Evolutionary conservation across 1,284 basidiomycete species (phyloP), one percentile per base, ranked within the genome.

Genomic region (Phaffia rhodozyma): DNA sequence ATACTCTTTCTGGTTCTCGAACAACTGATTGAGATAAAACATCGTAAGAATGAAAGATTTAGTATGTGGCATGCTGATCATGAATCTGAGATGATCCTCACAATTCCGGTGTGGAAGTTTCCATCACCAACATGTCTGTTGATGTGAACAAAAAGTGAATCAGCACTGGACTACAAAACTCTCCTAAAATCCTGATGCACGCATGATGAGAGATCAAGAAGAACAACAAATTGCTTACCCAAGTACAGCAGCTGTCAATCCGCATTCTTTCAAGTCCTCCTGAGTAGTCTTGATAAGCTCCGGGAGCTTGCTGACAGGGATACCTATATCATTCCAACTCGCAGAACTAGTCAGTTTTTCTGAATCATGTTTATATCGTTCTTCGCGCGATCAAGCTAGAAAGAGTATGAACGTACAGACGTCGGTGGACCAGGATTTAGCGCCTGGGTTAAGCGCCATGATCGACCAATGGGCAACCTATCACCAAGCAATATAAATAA

Each of bases 81-180:
- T 27, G 50, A 63, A 34, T 68, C 72, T 66, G 74, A 43, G 16
- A 43, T 16, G 38, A 43, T 16, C 5, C 13, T 43, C 7, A 43
- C 38, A 16, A 43, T 43, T 43, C 38, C 38, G 13, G 38, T 43
- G 13, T 43, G 73, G 34, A 70, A 77, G 70, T 80, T 78, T 75
- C 89, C 90, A 72, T 92, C 91, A 0, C 90, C 91, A 0, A 88
- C 88, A 70, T 92, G 91, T 1, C 89, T 89, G 13, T 86, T 82
- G 2, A 43, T 16, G 13, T 43, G 2, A 43, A 11, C 38, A 16
- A 43, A 43, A 43, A 11, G 13, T 43, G 6, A 43, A 11, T 34
- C 32, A 34, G 13, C 38, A 43, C 38, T 43, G 2, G 2, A 16
- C 2, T 2, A 43, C 5, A 43, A 16, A 43, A 43, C 7, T 11